These are phyloP conservation scores for Aspergillus baeticus DNA, from an alignment of 495 filamentous ascomycete genomes.

Conservation along the genomic window DNA sequence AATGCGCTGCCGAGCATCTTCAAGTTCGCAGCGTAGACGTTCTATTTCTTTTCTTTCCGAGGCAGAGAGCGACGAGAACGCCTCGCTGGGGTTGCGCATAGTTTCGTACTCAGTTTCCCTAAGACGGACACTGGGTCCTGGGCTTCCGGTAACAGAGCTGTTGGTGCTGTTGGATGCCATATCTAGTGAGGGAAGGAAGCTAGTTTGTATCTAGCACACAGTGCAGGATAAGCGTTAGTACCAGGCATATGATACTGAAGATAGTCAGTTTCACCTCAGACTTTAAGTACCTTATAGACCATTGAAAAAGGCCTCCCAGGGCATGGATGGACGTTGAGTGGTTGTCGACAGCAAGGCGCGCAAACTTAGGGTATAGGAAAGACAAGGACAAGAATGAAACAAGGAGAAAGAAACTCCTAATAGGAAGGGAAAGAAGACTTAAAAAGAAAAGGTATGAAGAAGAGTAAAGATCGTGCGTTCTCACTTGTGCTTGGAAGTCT, in stretches of 20 bases:
- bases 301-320: not conserved
- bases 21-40: constrained; percentile 3
- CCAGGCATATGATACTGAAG: not conserved
- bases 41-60: not conserved
- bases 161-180: not conserved
- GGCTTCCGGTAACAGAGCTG: not conserved
- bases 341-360: too few species aligned
- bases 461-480: too few species aligned
- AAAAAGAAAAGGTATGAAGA: not conserved
- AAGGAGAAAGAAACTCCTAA: not conserved
- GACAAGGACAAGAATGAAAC: too few species aligned
- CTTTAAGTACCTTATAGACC: not conserved
- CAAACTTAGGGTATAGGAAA: too few species aligned
- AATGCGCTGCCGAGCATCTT: constrained; percentile 5
- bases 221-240: not conserved
- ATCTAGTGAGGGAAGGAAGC: not conserved
- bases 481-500: too few species aligned
- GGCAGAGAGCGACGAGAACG: not conserved
- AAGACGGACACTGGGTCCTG: not conserved
- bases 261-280: too few species aligned
- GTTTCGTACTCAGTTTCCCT: not conserved
- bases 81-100: not conserved
- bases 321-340: not conserved
- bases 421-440: not conserved
- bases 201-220: not conserved